Evolutionary conservation across 768 basidiomycete genomes (phyloP).

Genomic region (Leucosporidium scottii): DNA sequence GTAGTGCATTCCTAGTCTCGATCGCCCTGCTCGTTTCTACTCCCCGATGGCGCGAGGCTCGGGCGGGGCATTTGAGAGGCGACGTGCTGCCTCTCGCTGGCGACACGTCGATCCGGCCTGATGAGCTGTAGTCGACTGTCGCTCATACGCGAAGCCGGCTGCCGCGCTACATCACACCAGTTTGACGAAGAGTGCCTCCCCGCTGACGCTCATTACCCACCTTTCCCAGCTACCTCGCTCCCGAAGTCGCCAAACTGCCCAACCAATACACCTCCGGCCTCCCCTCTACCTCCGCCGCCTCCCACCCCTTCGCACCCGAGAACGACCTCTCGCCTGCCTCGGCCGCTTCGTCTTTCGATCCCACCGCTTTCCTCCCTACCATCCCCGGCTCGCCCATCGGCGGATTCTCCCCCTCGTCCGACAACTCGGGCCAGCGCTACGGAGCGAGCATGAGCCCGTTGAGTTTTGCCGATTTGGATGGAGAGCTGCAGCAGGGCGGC

Average conservation of each 20-base stretch:
- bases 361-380: slow-evolving; percentile 27
- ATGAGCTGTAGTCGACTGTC: too few species aligned
- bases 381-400: slow-evolving; percentile 30
- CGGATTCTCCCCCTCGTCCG: slow-evolving; percentile 24
- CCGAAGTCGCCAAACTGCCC: slow-evolving; percentile 28
- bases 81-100: too few species aligned
- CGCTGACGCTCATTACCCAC: background rate
- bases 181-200: background rate
- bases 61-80: too few species aligned
- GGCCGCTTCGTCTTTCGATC: slow-evolving; percentile 8
- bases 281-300: background rate
- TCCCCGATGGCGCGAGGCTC: too few species aligned
- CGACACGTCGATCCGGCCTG: too few species aligned
- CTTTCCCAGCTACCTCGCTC: slow-evolving; percentile 26
- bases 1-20: too few species aligned
- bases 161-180: too few species aligned
- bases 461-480: slow-evolving; percentile 28
- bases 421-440: slow-evolving; percentile 2
- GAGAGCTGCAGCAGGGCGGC: background rate
- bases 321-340: background rate
- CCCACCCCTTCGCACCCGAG: slow-evolving; percentile 20
- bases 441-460: slow-evolving; percentile 12
- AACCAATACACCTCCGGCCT: background rate
- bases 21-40: too few species aligned
- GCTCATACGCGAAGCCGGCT: too few species aligned